A percentile compares a stretch with the other conserved stretches of the same genome.
These are phyloP conservation scores for Neophaeococcomyces mojaviensis DNA, from an alignment of 2,329 filamentous ascomycete species.

Conservation along the genomic window DNA sequence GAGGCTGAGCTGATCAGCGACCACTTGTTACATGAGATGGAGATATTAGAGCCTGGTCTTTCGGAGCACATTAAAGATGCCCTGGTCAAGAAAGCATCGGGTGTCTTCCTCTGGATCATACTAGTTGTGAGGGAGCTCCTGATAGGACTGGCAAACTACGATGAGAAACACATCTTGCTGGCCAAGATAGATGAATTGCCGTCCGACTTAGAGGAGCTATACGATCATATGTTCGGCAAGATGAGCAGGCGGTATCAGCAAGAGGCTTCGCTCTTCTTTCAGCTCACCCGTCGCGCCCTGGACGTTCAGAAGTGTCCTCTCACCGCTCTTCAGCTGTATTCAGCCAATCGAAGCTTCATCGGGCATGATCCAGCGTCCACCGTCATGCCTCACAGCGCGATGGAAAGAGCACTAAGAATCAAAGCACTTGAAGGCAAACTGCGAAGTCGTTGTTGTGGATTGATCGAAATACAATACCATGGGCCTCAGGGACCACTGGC, in stretches of 20 bases:
- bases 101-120: slow-evolving; percentile 10
- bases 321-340: too few species aligned
- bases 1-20: neutral
- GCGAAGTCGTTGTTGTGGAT: neutral
- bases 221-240: slow-evolving; percentile 1
- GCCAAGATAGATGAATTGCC: neutral
- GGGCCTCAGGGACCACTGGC: too few species aligned
- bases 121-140: slow-evolving; percentile 1
- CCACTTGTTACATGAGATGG: neutral
- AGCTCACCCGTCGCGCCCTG: too few species aligned
- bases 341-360: too few species aligned
- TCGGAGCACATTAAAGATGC: neutral
- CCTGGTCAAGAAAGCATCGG: neutral
- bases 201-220: neutral
- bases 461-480: neutral
- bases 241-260: neutral
- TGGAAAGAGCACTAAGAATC: neutral
- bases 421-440: neutral
- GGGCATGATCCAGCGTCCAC: too few species aligned
- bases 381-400: too few species aligned
- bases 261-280: neutral
- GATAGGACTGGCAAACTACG: slow-evolving; percentile 1
- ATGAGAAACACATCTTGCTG: neutral
- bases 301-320: too few species aligned
- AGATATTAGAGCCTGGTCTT: neutral